Conservation (phyloP, 495 filamentous ascomycete genomes). For the Xylaria nigripes region DNA sequence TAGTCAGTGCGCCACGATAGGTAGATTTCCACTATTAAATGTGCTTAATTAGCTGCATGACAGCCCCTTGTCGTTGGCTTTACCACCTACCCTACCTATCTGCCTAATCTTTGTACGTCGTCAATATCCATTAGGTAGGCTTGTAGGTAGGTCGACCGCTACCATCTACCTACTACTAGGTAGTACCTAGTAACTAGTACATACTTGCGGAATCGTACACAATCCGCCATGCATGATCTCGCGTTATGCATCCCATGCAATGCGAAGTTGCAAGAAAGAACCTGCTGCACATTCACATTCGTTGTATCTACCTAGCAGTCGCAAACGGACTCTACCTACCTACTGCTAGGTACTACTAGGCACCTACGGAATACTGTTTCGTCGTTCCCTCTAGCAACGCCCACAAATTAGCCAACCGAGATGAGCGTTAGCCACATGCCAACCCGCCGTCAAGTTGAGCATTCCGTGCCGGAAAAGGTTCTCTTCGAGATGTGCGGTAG, state of each 20-base stretch:
- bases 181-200: not conserved
- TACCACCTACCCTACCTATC: not conserved
- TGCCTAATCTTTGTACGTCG: not conserved
- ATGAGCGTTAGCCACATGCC: not conserved
- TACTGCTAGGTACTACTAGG: too few species aligned
- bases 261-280: conserved; percentile 2
- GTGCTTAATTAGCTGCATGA: conserved; percentile 8
- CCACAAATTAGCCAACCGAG: not conserved
- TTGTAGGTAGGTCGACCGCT: too few species aligned
- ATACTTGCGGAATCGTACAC: not conserved
- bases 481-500: not conserved
- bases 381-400: not conserved
- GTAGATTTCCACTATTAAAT: conserved; percentile 6
- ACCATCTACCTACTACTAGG: not conserved
- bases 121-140: not conserved
- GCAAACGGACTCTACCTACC: not conserved
- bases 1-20: too few species aligned
- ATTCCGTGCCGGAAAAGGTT: not conserved
- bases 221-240: conserved; percentile 7
- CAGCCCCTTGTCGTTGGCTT: not conserved
- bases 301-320: not conserved
- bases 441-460: not conserved
- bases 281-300: not conserved
- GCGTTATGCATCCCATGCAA: conserved; percentile 4
- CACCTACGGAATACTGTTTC: too few species aligned